These are phyloP conservation scores for Lentinula sp. DNA, from an alignment of 768 basidiomycete genomes.

Conservation along the genomic window DNA sequence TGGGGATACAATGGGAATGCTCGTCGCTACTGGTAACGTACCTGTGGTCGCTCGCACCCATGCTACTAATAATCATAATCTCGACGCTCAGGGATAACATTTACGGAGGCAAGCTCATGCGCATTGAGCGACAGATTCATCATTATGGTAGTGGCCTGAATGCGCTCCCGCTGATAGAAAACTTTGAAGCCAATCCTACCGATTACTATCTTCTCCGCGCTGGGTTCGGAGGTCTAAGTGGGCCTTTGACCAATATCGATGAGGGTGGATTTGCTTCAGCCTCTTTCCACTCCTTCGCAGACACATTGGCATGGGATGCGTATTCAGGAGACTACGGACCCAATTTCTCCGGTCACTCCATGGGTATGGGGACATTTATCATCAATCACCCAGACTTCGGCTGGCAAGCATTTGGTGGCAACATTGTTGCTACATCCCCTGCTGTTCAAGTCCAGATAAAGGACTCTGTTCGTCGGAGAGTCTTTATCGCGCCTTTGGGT, in stretches of 20 bases:
- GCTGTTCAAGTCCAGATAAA: conserved; percentile 37
- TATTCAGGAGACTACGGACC: conserved; percentile 59
- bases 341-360: conserved; percentile 48
- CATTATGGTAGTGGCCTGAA: conserved; percentile 55
- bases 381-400: conserved; percentile 51
- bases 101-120: conserved; percentile 44
- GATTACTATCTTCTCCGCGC: conserved; percentile 47
- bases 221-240: conserved; percentile 46
- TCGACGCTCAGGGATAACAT: conserved; percentile 41
- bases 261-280: conserved; percentile 51
- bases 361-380: conserved; percentile 39
- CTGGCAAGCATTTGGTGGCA: conserved; percentile 57
- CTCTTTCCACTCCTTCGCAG: conserved; percentile 55
- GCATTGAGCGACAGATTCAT: conserved; percentile 52
- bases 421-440: conserved; percentile 28
- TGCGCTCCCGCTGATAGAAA: conserved; percentile 45
- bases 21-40: conserved; percentile 43
- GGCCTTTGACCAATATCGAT: conserved; percentile 51
- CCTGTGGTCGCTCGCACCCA: neutral
- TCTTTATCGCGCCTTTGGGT: conserved; percentile 46
- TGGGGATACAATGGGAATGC: conserved; percentile 61
- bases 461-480: conserved; percentile 43
- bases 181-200: conserved; percentile 38
- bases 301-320: conserved; percentile 51
- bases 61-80: neutral